A percentile compares a stretch with the other conserved stretches of the same genome.
Conservation (phyloP, 352 stramenopile species). For the Pythium myriotylum region DNA sequence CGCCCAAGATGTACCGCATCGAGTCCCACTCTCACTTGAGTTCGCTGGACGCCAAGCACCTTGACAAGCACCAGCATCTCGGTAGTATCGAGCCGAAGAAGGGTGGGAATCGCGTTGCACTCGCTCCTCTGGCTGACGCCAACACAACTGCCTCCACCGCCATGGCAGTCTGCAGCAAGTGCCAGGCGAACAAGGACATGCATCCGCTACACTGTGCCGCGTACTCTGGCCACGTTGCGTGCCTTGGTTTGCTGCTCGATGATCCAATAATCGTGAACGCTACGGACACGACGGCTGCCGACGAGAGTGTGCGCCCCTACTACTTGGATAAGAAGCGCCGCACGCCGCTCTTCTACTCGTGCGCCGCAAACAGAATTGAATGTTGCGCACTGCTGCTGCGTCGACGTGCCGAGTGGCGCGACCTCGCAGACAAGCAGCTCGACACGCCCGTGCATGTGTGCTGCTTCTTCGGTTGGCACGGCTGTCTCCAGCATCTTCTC, state of each 20-base stretch:
- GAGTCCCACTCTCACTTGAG: constrained; percentile 67
- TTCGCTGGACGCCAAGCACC: constrained; percentile 49
- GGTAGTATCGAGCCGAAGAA: constrained; percentile 7
- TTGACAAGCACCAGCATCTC: constrained; percentile 25
- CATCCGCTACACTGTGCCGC: constrained; percentile 53
- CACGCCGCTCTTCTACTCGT: constrained; percentile 71
- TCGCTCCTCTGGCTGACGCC: constrained; percentile 1
- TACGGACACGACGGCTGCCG: neutral
- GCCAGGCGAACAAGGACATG: constrained; percentile 53
- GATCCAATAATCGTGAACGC: constrained; percentile 5
- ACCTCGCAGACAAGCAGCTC: constrained; percentile 59
- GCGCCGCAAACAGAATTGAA: constrained; percentile 50
- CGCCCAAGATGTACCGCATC: constrained; percentile 54
- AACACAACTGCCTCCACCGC: neutral
- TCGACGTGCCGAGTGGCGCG: constrained; percentile 44
- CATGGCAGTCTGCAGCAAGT: constrained; percentile 37
- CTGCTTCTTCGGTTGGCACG: constrained; percentile 68
- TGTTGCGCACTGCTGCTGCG: constrained; percentile 47
- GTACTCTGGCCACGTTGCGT: constrained; percentile 51
- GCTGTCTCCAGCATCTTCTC: constrained; percentile 49
- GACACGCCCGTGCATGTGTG: constrained; percentile 71
- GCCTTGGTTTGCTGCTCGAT: constrained; percentile 37
- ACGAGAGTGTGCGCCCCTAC: constrained; percentile 14
- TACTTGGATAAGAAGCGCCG: constrained; percentile 62
- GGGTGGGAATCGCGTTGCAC: neutral